Base-by-base conservation (phyloP, 1,139 yeast genomes). In the Sugiyamaella paludigena region DNA sequence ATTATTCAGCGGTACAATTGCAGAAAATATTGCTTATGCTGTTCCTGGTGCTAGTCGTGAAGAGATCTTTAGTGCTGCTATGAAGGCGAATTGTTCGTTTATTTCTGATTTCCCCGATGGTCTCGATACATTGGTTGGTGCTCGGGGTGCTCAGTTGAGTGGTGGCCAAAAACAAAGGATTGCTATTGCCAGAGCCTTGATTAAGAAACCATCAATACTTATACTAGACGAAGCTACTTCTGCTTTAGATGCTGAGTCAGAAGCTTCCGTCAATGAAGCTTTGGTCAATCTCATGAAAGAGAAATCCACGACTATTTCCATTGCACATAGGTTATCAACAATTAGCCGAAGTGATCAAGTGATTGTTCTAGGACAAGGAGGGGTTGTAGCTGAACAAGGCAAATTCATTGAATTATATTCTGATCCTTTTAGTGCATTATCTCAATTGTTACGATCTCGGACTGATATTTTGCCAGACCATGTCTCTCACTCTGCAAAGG, bases 321-420 rank as follows among this genome's bases (percentile, higher is more conserved):
- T 91, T 63, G 98, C 98, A 1, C 98, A 91, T 66, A 74, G 97
- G 57, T 73, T 89, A 51, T 85, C 96, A 1, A 91, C 98, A 0
- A 91, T 92, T 49, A 81, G 84, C 58, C 79, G 89, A 58, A 84
- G 96, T 51, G 92, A 88, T 58, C 77, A 87, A 52, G 81, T 91
- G 8, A 78, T 91, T 53, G 98, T 91, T 2, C 69, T 91, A 26
- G 87, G 89, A 27, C 73, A 77, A 46, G 78, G 79, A 35, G 97
- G 97, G 8, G 74, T 74, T 29, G 87, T 89, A n/a, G 87, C 86
- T 1, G 98, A 92, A 67, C 86, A 83, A 56, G 98, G 98, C 15
- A 69, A 73, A 37, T 91, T 87, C 61, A 71, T 70, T 32, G 80
- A 79, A 16, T 73, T 91, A 40, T 84, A 79, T 64, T 71, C 76